Evolutionary conservation across 2,329 filamentous ascomycete species (phyloP), one percentile per base, ranked within the genome.

Genomic region (Dothistroma septosporum): DNA sequence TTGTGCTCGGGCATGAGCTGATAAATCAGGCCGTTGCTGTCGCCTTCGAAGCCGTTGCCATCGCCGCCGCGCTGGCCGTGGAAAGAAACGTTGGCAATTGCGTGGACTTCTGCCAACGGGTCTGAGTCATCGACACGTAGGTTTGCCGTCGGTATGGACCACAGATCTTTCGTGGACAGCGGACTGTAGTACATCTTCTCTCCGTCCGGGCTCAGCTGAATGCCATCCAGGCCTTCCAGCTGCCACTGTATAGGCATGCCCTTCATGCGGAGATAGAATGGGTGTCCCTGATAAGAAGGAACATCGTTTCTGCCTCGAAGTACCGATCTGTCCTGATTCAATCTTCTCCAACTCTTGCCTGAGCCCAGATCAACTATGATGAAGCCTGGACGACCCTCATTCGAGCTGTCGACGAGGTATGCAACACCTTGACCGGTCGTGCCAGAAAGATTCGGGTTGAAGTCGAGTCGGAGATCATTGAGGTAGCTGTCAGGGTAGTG

Each of bases 1-100:
- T 80, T 80, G 19, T 77, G 72, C 62, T 75, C 73, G 0, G 77
- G 78, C 75, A 80, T 80, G 28, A 78, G 70, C 73, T 79, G 77
- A 60, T 80, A 80, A 12, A 80, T 72, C 9, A 76, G 71, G 0
- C 78, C 78, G 19, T 77, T 74, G 28, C 66, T 74, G 58, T 81
- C 78, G 11, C 75, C 75, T 16, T 78, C 72, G 63, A 79, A 81
- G 1, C 78, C 77, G 59, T 80, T 80, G 6, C 76, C 77, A 33
- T 79, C 75, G 0, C 77, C 77, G 4, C 79, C 78, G 1, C 78
- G 72, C 59, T 78, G 73, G 12, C 79, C 80, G 12, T 80, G 76
- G 31, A 71, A 76, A 4, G 74, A 75, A 10, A 82, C 78, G 55
- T 80, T 80, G 56, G 78, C 74, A n/a, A 74, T 74, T 0, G 78